Conservation (phyloP, 1,284 basidiomycete species). For the Tilletia setariae region DNA sequence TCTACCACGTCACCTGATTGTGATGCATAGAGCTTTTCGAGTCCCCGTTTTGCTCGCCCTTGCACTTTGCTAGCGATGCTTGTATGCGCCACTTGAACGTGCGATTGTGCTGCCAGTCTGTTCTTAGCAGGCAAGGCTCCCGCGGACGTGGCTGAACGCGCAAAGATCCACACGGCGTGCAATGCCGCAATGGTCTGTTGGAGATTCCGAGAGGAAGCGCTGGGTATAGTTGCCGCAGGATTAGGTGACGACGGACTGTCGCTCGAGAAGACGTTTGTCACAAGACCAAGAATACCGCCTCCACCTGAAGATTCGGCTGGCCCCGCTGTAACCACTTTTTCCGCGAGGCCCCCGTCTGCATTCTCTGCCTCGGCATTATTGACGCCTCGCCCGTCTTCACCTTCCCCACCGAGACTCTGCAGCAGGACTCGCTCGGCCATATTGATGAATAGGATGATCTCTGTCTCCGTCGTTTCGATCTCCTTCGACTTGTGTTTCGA, state of each 20-base stretch:
- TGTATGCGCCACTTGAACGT: neutral
- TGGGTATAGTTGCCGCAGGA: neutral
- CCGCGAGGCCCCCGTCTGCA: neutral
- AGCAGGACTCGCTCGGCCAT: slow-evolving; percentile 34
- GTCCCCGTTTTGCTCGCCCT: neutral
- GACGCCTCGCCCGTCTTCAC: slow-evolving; percentile 23
- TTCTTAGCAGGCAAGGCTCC: no score
- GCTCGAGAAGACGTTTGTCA: slow-evolving; percentile 12
- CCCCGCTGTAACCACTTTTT: neutral
- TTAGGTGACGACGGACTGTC: neutral
- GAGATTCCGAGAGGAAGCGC: neutral
- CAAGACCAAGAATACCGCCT: slow-evolving; percentile 56
- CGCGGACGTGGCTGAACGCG: neutral
- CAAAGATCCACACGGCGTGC: slow-evolving; percentile 7
- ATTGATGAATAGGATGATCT: slow-evolving; percentile 38
- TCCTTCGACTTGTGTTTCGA: neutral
- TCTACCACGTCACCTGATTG: neutral
- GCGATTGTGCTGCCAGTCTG: no score
- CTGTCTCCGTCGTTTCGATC: slow-evolving; percentile 35
- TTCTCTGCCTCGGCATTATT: slow-evolving; percentile 4
- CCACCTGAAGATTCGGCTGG: slow-evolving; percentile 50
- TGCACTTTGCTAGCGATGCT: slow-evolving; percentile 10
- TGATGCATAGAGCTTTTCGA: slow-evolving; percentile 7
- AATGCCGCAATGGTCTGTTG: slow-evolving; percentile 10
- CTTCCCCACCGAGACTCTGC: slow-evolving; percentile 21